phyloP scores from a whole-genome alignment of 2,329 filamentous ascomycete genomes.

The Calonectria hongkongensis region DNA sequence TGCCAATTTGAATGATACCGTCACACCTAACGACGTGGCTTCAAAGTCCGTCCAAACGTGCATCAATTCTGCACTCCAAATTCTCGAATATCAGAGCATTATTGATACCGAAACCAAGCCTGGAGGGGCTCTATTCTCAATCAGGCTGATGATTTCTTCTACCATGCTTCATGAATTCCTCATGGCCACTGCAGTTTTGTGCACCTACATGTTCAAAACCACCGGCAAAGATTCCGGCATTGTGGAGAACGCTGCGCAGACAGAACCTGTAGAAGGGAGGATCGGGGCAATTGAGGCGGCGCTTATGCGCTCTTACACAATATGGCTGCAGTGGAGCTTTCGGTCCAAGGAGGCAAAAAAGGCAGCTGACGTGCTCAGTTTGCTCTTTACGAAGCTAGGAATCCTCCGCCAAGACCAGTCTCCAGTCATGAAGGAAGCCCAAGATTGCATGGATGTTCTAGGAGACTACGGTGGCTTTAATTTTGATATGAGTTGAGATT shows the following conservation, averaged over 20 bases:
- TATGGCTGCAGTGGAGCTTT: slow-evolving; percentile 29
- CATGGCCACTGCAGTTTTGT: slow-evolving; percentile 29
- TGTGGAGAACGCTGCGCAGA: not conserved
- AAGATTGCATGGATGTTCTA: slow-evolving; percentile 9
- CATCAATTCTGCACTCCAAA: slow-evolving; percentile 24
- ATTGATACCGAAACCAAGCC: slow-evolving; percentile 25
- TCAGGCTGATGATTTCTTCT: slow-evolving; percentile 29
- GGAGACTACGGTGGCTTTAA: slow-evolving; percentile 1
- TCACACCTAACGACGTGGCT: no score
- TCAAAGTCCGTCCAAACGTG: slow-evolving; percentile 7
- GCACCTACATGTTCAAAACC: slow-evolving; percentile 31
- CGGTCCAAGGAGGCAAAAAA: slow-evolving; percentile 33
- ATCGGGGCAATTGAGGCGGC: slow-evolving; percentile 21
- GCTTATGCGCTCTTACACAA: slow-evolving; percentile 9
- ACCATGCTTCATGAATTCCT: slow-evolving; percentile 37
- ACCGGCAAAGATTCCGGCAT: not conserved
- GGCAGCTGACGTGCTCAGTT: slow-evolving; percentile 21
- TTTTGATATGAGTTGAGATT: not conserved
- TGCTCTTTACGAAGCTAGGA: slow-evolving; percentile 19
- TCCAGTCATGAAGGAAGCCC: not conserved
- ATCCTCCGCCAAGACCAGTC: not conserved
- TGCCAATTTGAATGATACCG: not conserved
- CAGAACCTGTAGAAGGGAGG: not conserved
- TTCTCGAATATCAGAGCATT: slow-evolving; percentile 24
- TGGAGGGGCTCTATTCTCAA: slow-evolving; percentile 19